Conservation (phyloP, 352 stramenopile species). For the Elongisporangium anandrum region DNA sequence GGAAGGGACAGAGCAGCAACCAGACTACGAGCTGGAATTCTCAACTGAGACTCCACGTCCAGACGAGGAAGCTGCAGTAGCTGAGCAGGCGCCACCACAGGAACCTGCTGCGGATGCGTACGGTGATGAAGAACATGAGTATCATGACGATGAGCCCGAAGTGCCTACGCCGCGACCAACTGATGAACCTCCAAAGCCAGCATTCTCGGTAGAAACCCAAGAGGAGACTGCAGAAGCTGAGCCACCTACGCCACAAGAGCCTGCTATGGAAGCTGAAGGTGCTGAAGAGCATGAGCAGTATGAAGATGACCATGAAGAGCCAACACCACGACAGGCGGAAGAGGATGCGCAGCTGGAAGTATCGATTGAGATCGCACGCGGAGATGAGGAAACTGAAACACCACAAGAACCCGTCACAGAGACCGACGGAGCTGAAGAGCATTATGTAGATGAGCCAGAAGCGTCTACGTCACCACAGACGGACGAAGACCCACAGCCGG, state of each 20-base stretch:
- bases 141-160: slow-evolving; percentile 1
- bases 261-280: neutral
- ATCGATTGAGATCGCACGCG: neutral
- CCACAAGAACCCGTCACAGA: neutral
- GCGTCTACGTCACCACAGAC: neutral
- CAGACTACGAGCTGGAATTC: slow-evolving; percentile 1
- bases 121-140: neutral
- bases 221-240: neutral
- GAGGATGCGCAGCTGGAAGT: neutral
- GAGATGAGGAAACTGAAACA: neutral
- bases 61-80: neutral
- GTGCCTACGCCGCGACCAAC: neutral
- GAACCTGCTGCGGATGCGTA: neutral
- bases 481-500: neutral
- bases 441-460: neutral
- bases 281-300: neutral
- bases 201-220: neutral
- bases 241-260: neutral
- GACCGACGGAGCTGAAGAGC: neutral
- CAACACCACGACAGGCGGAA: neutral
- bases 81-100: too few relatives aligned
- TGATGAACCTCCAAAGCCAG: neutral
- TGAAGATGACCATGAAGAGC: neutral
- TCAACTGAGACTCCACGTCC: neutral
- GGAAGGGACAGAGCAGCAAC: neutral